These are phyloP conservation scores for Geotrichum aggregatum DNA, from an alignment of 1,139 yeast genomes.

Conservation along the genomic window DNA sequence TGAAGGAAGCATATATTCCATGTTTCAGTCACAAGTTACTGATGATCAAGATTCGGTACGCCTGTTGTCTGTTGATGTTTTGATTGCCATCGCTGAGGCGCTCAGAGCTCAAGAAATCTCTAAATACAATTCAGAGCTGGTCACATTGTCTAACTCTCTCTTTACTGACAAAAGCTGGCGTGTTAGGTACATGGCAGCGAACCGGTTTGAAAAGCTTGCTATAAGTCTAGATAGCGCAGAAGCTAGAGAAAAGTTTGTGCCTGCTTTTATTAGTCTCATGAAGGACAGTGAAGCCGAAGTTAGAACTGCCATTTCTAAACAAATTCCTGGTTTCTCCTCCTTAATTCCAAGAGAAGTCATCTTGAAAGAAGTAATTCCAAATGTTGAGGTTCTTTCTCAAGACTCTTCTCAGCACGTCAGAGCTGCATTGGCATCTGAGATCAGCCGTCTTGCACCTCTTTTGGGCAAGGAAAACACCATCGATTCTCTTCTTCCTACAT, in stretches of 20 bases:
- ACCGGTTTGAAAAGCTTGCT: slow-evolving; percentile 75
- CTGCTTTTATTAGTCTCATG: slow-evolving; percentile 70
- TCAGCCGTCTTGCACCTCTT: slow-evolving; percentile 82
- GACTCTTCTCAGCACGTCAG: slow-evolving; percentile 93
- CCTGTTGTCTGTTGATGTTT: slow-evolving; percentile 79
- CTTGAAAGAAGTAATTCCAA: slow-evolving; percentile 71
- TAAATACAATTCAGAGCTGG: slow-evolving; percentile 33
- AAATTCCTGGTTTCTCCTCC: slow-evolving; percentile 71
- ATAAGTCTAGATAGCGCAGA: slow-evolving; percentile 55
- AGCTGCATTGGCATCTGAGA: slow-evolving; percentile 83
- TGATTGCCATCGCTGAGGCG: slow-evolving; percentile 50
- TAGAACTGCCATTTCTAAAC: slow-evolving; percentile 88
- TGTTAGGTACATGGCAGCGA: slow-evolving; percentile 96
- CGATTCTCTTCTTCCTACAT: slow-evolving; percentile 78
- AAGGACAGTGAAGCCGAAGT: slow-evolving; percentile 96
- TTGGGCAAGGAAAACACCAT: slow-evolving; percentile 82
- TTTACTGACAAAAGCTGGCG: slow-evolving; percentile 95
- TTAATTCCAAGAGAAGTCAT: slow-evolving; percentile 47
- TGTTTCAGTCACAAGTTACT: slow-evolving; percentile 74
- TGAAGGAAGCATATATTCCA: slow-evolving; percentile 52
- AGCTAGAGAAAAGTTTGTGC: slow-evolving; percentile 55
- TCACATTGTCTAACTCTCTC: slow-evolving; percentile 52
- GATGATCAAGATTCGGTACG: slow-evolving; percentile 97
- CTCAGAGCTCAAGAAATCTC: slow-evolving; percentile 33
- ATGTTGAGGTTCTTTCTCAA: slow-evolving; percentile 75